Evolutionary conservation across 2,329 filamentous ascomycete genomes (phyloP).

Genomic region (Thermomyces lanuginosus): DNA sequence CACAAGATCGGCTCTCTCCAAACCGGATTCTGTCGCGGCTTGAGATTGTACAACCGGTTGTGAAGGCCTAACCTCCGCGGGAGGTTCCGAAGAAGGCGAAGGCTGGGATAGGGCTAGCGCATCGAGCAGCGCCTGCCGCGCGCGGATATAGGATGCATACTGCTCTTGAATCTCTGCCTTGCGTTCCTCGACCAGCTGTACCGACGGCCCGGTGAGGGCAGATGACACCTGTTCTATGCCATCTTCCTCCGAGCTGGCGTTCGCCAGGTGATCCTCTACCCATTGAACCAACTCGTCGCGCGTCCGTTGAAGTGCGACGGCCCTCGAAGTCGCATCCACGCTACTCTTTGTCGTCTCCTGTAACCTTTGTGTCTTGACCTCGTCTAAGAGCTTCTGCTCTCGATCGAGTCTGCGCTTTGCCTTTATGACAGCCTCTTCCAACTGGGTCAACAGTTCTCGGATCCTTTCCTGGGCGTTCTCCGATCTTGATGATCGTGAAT

Average conservation of each 20-base stretch:
- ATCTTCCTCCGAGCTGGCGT: slow-evolving; percentile 16
- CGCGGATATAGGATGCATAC: slow-evolving; percentile 21
- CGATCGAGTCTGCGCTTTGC: slow-evolving; percentile 20
- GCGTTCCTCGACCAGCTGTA: slow-evolving; percentile 15
- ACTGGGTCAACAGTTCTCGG: slow-evolving; percentile 20
- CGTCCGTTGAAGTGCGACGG: slow-evolving; percentile 27
- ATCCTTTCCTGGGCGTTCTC: too few species aligned
- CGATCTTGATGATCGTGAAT: too few species aligned
- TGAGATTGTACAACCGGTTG: too few species aligned
- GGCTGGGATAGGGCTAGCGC: slow-evolving; percentile 21
- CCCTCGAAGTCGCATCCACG: slow-evolving; percentile 9
- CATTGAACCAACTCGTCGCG: slow-evolving; percentile 35
- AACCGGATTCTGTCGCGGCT: not conserved
- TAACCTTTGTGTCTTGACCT: slow-evolving; percentile 14
- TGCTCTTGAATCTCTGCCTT: slow-evolving; percentile 19
- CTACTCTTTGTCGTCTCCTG: slow-evolving; percentile 4
- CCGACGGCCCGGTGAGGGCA: slow-evolving; percentile 17
- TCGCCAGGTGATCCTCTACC: slow-evolving; percentile 34
- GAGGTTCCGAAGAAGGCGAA: slow-evolving; percentile 7
- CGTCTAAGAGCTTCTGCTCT: slow-evolving; percentile 20
- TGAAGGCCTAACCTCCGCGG: slow-evolving; percentile 10
- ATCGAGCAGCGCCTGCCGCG: slow-evolving; percentile 21
- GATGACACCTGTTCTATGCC: slow-evolving; percentile 11
- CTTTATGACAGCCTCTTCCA: slow-evolving; percentile 24
- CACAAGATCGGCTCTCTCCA: slow-evolving; percentile 11